Base-by-base conservation (phyloP, 108 stramenopile species). In the Mediolabrus comicus region DNA sequence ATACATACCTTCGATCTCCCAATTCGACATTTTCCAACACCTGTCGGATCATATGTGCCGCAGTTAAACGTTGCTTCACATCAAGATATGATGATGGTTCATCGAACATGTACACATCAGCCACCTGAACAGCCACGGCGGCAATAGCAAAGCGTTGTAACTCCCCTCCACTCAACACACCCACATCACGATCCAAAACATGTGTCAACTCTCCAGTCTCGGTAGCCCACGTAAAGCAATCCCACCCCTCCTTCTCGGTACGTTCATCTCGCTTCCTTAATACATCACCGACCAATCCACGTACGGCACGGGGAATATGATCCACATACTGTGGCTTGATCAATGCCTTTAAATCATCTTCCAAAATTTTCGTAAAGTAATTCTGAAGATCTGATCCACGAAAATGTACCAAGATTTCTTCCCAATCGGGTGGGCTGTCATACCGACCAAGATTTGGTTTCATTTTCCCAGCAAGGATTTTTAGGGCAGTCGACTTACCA, bases 21-120 rank as follows among this genome's bases (percentile, higher is more conserved):
- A 80, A 61, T 32, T 88, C 86, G 25, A 82, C 73, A 57, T 75
- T 60, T 32, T 85, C 85, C 68, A 98, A 77, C 33, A 99, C 79
- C 66, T 89, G 72, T 14, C 99, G 95, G 74, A 99, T 99, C 85
- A 96, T 95, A 58, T 87, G 83, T 6, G 97, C 98, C 2, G 98
- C 99, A 53, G 94, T 96, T 41, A 99, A 73, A 59, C 99, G 86
- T 75, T 99, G 99, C 81, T 97, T 98, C 16, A 99, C 97, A 83
- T 99, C 99, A 34, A 99, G 84, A 84, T 98, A 99, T 6, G 92
- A 95, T 17, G 94, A 96, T 0, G 99, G 99, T 74, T 99, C 99
- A 77, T 99, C 99, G 83, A 98, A 98, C 97, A 99, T 98, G 89
- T 99, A 99, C 14, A 98, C 98, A 79, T 99, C 97, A 43, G 88